Evolutionary conservation across 495 filamentous ascomycete genomes (phyloP).

Genomic region (Aspergillus nanangensis): DNA sequence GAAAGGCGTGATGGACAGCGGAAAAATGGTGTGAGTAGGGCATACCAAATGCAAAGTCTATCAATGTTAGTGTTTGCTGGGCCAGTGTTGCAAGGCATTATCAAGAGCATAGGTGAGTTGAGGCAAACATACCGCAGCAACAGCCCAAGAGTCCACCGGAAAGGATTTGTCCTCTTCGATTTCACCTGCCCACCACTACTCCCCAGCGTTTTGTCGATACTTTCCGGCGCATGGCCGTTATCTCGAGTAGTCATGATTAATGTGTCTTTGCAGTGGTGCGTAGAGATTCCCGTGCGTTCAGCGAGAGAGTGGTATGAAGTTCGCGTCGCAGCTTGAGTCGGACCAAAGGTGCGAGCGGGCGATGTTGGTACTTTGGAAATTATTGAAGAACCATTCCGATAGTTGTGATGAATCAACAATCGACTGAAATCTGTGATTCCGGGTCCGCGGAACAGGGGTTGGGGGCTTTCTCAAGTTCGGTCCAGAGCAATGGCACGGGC

Average conservation of each 20-base stretch:
- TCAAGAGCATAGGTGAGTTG: too few species aligned
- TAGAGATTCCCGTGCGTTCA: not conserved
- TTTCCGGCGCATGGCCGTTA: conserved; percentile 26
- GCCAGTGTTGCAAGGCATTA: not conserved
- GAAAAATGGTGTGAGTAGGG: conserved; percentile 71
- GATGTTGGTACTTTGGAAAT: not conserved
- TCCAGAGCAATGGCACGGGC: not conserved
- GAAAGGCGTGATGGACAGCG: conserved; percentile 71
- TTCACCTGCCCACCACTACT: conserved; percentile 9
- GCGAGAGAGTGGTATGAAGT: too few species aligned
- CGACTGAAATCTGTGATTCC: not conserved
- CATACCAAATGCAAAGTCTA: conserved; percentile 84
- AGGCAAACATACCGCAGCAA: conserved; percentile 53
- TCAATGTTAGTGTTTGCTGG: not conserved
- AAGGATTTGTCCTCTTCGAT: conserved; percentile 27
- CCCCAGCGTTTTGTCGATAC: conserved; percentile 11
- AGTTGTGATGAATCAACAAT: not conserved
- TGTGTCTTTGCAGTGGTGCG: not conserved
- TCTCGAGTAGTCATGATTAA: conserved; percentile 21
- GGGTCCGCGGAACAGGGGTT: not conserved
- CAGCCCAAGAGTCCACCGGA: conserved; percentile 51
- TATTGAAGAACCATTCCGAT: not conserved
- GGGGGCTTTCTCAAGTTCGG: not conserved
- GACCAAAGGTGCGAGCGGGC: not conserved
- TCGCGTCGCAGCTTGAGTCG: not conserved